Conservation (phyloP, 768 basidiomycete species). For the Tricholoma bakamatsutake region DNA sequence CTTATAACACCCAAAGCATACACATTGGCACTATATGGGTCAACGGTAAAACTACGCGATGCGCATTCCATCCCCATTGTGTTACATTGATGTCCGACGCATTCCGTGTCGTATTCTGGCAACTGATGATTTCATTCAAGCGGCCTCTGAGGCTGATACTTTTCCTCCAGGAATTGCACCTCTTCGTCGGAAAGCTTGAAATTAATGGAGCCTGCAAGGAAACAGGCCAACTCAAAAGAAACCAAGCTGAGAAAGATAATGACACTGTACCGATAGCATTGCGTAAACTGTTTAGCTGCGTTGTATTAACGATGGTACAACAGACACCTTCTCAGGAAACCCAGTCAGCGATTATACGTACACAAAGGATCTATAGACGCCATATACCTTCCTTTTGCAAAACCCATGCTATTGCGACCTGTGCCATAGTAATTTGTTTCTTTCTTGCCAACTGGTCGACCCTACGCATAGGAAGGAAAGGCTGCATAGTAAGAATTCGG, state of each 20-base stretch:
- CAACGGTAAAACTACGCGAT: no score
- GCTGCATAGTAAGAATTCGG: background rate
- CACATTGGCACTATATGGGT: no score
- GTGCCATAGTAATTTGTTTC: slow-evolving; percentile 39
- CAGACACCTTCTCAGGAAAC: background rate
- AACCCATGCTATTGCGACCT: slow-evolving; percentile 40
- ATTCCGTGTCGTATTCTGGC: no score
- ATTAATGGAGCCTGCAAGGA: background rate
- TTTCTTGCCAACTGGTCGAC: slow-evolving; percentile 43
- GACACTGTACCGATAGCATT: background rate
- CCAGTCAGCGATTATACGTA: background rate
- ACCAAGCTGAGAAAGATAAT: background rate
- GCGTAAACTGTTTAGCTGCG: background rate
- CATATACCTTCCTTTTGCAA: slow-evolving; percentile 28
- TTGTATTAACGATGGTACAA: background rate
- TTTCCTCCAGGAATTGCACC: background rate
- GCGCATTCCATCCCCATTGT: no score
- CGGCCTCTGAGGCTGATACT: slow-evolving; percentile 1
- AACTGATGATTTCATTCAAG: background rate
- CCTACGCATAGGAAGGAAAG: slow-evolving; percentile 14
- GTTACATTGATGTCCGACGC: no score
- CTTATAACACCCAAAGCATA: no score
- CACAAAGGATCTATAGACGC: background rate
- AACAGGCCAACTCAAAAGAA: background rate
- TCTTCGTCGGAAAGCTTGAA: background rate